Evolutionary conservation across 805 yeast species (phyloP), one percentile per base, ranked within the genome.

Genomic region (Saturnispora zaruensis): DNA sequence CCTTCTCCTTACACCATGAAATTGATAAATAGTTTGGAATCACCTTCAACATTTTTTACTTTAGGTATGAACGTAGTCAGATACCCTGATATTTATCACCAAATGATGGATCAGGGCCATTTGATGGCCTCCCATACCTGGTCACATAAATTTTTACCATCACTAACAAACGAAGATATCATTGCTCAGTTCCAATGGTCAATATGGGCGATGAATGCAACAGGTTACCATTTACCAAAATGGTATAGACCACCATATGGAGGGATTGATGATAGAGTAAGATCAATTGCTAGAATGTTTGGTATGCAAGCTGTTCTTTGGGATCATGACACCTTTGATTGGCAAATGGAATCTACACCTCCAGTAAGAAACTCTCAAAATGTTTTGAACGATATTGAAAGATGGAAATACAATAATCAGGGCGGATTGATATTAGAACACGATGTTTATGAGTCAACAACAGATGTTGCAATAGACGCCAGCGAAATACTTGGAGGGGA

Each of bases 171-270:
- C 62, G 91, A 88, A 66, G 78, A 87, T 53, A 79, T 91, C 18
- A 80, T 85, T 50, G 96, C 97, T 0, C 96, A 91, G 63, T 68
- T 91, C 36, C 83, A 90, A 65, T 91, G 99, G 99, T 82, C 95
- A 1, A 80, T 88, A 30, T 91, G 97, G 97, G 96, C 97, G 5
- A 87, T 90, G 89, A 90, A 91, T 68, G 96, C 96, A 1, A 89
- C 97, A 0, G 86, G 87, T 0, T 73, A 81, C 25, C 90, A 89
- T 59, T 63, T 86, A 8, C 99, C 99, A 6, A 84, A 83, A 60
- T 91, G 91, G 86, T 91, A 86, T 65, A 76, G 99, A 57, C 99
- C 99, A 0, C 99, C 99, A 1, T 91, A 87, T 62, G 99, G 98
- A 0, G 97, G 96, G 0, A 74, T 87, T 32, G 99, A 91, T 67